A percentile compares a stretch with the other conserved stretches of the same genome.
These are phyloP conservation scores for Aspergillus pseudonomiae DNA, from an alignment of 2,329 filamentous ascomycete species.

Conservation along the genomic window DNA sequence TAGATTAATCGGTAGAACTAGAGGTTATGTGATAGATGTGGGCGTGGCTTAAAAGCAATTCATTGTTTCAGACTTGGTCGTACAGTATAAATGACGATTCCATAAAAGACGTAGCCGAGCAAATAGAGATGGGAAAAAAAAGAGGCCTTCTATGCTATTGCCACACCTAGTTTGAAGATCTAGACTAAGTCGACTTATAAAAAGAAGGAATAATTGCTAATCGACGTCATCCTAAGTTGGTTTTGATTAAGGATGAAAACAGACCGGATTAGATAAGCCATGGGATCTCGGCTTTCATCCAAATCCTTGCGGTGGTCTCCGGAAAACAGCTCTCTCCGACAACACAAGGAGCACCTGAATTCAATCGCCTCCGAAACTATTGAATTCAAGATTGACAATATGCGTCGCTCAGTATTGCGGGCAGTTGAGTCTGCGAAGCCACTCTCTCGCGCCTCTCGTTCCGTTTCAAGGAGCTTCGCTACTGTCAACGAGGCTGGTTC, in stretches of 20 bases:
- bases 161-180: neutral
- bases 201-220: neutral
- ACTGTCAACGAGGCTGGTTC: slow-evolving; percentile 34
- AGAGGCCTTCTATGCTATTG: neutral
- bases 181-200: neutral
- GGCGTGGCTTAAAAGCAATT: neutral
- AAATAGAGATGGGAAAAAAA: neutral
- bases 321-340: slow-evolving; percentile 16
- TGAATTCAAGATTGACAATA: slow-evolving; percentile 23
- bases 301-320: slow-evolving; percentile 22
- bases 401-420: slow-evolving; percentile 46
- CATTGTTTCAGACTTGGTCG: neutral
- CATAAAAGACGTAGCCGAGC: neutral
- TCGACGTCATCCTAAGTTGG: neutral
- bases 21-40: neutral
- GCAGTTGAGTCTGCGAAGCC: slow-evolving; percentile 43
- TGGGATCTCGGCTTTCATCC: slow-evolving; percentile 11
- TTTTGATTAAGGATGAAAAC: neutral
- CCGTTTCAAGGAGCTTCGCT: slow-evolving; percentile 40
- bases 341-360: slow-evolving; percentile 14
- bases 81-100: neutral
- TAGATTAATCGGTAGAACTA: neutral
- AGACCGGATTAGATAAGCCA: slow-evolving; percentile 35
- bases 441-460: slow-evolving; percentile 36
- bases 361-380: slow-evolving; percentile 3